Evolutionary conservation across 768 basidiomycete genomes (phyloP), one percentile per base, ranked within the genome.

Genomic region (Dendrothele bispora): DNA sequence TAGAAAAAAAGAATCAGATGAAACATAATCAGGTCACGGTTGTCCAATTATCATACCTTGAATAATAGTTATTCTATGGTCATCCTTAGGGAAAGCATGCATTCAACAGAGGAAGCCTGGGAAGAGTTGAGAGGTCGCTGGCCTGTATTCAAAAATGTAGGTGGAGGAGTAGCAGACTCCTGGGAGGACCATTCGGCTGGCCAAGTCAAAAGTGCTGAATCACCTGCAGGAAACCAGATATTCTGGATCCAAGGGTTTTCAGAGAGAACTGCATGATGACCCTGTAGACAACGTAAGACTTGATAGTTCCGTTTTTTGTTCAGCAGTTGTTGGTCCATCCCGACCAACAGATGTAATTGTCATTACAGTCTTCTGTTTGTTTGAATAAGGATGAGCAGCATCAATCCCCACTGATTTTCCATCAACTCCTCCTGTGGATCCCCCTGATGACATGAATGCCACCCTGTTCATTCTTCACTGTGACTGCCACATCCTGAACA

Each of bases 311-410:
- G 72, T 73, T 38, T 73, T 68, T 4, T 62, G n/a, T 51, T 88
- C 85, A 22, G 88, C 84, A 18, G 55, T 59, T 3, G 87, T 89
- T 1, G 77, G 78, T 30, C 67, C 74, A 32, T 77, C 83, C 27
- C 70, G 73, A 0, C 84, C 85, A 52, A 72, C 68, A 7, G 83
- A 71, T 20, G 64, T 74, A 20, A 88, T 67, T 6, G 60, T 60
- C 0, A 56, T 45, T 24, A 80, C 63, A 1, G n/a, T n/a, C n/a
- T n/a, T n/a, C n/a, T n/a, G n/a, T n/a, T n/a, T n/a, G n/a, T n/a
- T n/a, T n/a, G n/a, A n/a, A n/a, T n/a, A n/a, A n/a, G n/a, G n/a
- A n/a, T 53, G 15, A 48, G 63, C 26, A 73, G 63, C 82, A n/a
- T n/a, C n/a, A n/a, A n/a, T n/a, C n/a, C n/a, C n/a, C n/a, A n/a